Evolutionary conservation across 2,329 filamentous ascomycete species (phyloP), one percentile per base, ranked within the genome.

Genomic region (Chalaropsis thielavioides): DNA sequence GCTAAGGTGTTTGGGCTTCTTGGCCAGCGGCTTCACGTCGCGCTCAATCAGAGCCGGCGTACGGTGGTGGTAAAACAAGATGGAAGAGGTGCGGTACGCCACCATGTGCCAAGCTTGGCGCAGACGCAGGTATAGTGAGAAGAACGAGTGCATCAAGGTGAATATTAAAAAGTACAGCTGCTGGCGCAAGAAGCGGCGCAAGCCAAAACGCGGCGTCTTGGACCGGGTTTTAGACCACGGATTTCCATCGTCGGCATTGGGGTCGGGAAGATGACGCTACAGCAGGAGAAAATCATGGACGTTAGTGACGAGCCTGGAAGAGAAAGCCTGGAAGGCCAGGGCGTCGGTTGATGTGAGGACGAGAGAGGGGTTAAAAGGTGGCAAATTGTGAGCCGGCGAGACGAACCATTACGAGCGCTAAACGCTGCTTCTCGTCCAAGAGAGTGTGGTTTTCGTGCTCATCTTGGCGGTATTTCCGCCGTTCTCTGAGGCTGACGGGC

Each of bases 51-150:
- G 84, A 73, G 95, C 90, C 7, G 94, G 94, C 0, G 92, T 95
- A 63, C 90, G 89, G 75, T 99, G 94, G 76, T 99, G 95, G 77
- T 99, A 94, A 74, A 92, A 92, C 64, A 95, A 80, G 68, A 97
- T 82, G 10, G 90, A 89, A 63, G 90, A 83, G 68, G 92, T 78
- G 67, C 89, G 86, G 73, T 94, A 88, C 69, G 85, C 79, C 61
- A 95, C 81, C 8, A 87, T 83, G 73, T 92, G 87, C 76, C 90
- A 94, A 64, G 85, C 83, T 72, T 90, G 86, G 66, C 92, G 86
- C 66, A 90, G 76, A 68, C 91, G 88, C 69, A 96, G 87, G 74
- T 94, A 95, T 69, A 97, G 78, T 6, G 90, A 92, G 76, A 96
- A 97, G 69, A 96, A 73, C 68, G 87, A 81, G 72, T 96, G 90